These are phyloP conservation scores for Prunus yedoensis DNA, from an alignment of 331 rosid genomes.

Conservation along the genomic window DNA sequence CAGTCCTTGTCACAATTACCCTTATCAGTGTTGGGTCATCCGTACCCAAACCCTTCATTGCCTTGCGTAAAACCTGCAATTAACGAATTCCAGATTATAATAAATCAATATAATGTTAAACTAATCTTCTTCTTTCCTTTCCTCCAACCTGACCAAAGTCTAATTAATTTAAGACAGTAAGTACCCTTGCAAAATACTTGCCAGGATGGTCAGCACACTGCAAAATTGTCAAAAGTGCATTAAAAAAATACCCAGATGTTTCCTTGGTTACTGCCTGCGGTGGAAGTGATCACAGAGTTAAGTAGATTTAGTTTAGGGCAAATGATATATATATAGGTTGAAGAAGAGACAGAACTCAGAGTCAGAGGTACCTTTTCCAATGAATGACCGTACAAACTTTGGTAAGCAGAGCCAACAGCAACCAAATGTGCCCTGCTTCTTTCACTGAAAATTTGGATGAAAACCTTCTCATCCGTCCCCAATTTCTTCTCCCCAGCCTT, in stretches of 20 bases:
- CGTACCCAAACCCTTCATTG: conserved; percentile 83
- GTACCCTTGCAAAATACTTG: conserved; percentile 69
- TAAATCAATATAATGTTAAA: too few relatives aligned
- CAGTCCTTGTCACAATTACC: conserved; percentile 66
- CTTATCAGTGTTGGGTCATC: conserved; percentile 56
- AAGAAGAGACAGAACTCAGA: neutral
- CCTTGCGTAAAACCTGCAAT: conserved; percentile 52
- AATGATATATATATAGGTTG: too few relatives aligned
- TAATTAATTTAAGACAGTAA: neutral
- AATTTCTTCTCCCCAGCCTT: conserved; percentile 60
- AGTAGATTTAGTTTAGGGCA: neutral
- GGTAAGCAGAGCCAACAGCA: conserved; percentile 50
- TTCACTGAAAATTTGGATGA: conserved; percentile 58
- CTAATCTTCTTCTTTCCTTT: too few relatives aligned
- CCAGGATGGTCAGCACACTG: conserved; percentile 55
- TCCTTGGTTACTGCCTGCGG: conserved; percentile 59
- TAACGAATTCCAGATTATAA: neutral
- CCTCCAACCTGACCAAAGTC: neutral
- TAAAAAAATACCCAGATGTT: conserved; percentile 52
- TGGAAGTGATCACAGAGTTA: neutral
- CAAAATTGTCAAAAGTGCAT: conserved; percentile 55
- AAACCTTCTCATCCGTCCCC: conserved; percentile 60
- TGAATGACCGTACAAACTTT: conserved; percentile 32
- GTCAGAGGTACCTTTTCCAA: conserved; percentile 48
- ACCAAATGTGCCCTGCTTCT: conserved; percentile 66